These are phyloP conservation scores for Lantana camara DNA, from an alignment of 257 asterid species.

Conservation along the genomic window DNA sequence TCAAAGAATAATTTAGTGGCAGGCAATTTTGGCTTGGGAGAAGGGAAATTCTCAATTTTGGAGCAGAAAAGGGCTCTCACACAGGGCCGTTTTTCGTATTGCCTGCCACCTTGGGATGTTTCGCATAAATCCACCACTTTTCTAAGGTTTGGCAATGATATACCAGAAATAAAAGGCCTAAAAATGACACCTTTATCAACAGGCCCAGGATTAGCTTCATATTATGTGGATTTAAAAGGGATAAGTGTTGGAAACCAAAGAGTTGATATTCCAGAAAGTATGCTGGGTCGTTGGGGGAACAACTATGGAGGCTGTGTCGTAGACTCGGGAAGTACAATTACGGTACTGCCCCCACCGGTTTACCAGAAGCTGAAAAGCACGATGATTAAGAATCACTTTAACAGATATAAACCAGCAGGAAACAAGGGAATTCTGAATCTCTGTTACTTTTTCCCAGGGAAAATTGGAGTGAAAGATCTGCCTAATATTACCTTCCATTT, in stretches of 20 bases:
- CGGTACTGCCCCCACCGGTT: neutral
- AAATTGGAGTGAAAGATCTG: conserved; percentile 1
- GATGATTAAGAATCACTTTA: conserved; percentile 15
- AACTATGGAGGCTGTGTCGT: neutral
- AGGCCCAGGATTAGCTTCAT: no score
- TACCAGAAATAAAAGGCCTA: neutral
- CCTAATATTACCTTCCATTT: conserved; percentile 25
- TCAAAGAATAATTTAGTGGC: conserved; percentile 4
- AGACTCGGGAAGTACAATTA: conserved; percentile 13
- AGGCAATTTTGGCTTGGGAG: conserved; percentile 22
- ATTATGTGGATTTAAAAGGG: conserved; percentile 10
- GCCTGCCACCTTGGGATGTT: conserved; percentile 9
- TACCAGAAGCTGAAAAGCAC: conserved; percentile 4
- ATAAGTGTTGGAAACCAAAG: conserved; percentile 13
- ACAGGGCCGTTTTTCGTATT: conserved; percentile 24
- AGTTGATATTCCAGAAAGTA: neutral
- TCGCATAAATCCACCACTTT: neutral
- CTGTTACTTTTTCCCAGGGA: conserved; percentile 13
- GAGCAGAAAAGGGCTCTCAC: neutral
- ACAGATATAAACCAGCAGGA: neutral
- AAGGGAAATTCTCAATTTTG: neutral
- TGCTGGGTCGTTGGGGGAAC: neutral
- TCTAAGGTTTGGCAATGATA: conserved; percentile 14
- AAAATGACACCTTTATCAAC: neutral
- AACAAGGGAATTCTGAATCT: neutral